Percentiles rank a stretch among this genome's conserved stretches.
Evolutionary conservation across 1,139 yeast genomes (phyloP).

Genomic region (Sugiyamaella sp.): DNA sequence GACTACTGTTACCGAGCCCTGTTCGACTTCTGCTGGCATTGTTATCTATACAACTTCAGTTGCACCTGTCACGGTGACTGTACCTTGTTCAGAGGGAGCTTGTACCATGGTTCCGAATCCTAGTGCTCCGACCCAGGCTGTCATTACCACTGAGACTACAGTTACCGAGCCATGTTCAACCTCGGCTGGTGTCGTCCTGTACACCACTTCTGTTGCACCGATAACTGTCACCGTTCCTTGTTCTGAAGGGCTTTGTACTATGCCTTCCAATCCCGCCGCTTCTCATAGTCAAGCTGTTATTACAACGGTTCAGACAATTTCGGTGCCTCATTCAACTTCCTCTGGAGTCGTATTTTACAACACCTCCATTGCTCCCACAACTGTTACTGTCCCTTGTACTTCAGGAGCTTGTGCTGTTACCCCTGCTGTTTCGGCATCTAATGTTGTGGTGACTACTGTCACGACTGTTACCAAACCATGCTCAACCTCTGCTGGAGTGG

Average conservation of each 20-base stretch:
- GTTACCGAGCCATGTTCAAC: conserved; percentile 20
- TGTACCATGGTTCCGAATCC: neutral
- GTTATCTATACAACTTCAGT: conserved; percentile 13
- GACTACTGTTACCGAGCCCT: conserved; percentile 23
- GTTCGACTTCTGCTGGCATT: conserved; percentile 12
- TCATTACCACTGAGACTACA: conserved; percentile 8
- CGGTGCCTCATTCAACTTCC: too few species aligned
- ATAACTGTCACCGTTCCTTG: conserved; percentile 19
- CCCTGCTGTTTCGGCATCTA: neutral
- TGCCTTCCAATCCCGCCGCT: conserved; percentile 4
- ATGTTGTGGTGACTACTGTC: conserved; percentile 5
- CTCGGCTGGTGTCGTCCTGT: conserved; percentile 15
- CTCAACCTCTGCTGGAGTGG: conserved; percentile 6
- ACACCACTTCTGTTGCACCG: conserved; percentile 13
- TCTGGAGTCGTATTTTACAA: too few species aligned
- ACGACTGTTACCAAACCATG: conserved; percentile 22
- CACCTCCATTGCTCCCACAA: too few species aligned
- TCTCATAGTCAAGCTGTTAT: too few species aligned
- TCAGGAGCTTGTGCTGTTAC: too few species aligned
- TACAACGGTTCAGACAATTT: too few species aligned
- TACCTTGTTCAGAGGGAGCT: conserved; percentile 18
- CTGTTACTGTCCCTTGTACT: too few species aligned
- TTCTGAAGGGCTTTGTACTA: conserved; percentile 4
- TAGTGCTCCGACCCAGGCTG: conserved; percentile 1
- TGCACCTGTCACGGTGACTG: conserved; percentile 20